Evolutionary conservation across 2,329 filamentous ascomycete genomes (phyloP), one percentile per base, ranked within the genome.

Genomic region (Penicillium griseofulvum): DNA sequence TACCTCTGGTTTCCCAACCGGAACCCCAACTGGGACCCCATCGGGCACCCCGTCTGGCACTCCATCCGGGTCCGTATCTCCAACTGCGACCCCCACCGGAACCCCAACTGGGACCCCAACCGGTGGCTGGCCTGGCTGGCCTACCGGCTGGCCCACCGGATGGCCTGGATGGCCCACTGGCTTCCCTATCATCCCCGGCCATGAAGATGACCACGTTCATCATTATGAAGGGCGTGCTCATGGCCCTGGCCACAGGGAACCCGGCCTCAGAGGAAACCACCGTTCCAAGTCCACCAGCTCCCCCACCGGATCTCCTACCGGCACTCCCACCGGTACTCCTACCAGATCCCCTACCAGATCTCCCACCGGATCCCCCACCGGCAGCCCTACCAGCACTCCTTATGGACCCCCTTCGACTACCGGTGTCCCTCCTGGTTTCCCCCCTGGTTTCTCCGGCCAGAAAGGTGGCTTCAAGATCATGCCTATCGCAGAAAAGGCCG

Each of bases 341-440:
- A 43, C n/a, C n/a, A 2, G 28, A 9, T 52, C 55, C 47, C 60
- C 60, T 16, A 31, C 29, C 29, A 11, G 29, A 31, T 11, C 29
- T 11, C 29, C 29, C 26, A 44, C 24, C 5, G 17, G 41, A 11
- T 4, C 42, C 7, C 58, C 59, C 48, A 52, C 55, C 22, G 49
- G 53, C 31, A 31, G 19, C 17, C 54, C 50, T 37, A 39, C 47
- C 17, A 24, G 12, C 19, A 12, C 36, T 39, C 45, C 53, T 39
- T 34, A 37, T 28, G 55, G 55, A 11, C 52, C 53, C 47, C 60
- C 60, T 16, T 36, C 46, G 49, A 39, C 42, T 33, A 38, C 52
- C n/a, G 50, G 17, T 41, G 28, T 17, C 31, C 33, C 39, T 3
- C n/a, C 19, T 48, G 48, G 42, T n/a, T 44, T 49, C 41, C 51